Evolutionary conservation across 1,139 yeast genomes (phyloP), one percentile per base, ranked within the genome.

Genomic region (Arxiozyma slooffiae): DNA sequence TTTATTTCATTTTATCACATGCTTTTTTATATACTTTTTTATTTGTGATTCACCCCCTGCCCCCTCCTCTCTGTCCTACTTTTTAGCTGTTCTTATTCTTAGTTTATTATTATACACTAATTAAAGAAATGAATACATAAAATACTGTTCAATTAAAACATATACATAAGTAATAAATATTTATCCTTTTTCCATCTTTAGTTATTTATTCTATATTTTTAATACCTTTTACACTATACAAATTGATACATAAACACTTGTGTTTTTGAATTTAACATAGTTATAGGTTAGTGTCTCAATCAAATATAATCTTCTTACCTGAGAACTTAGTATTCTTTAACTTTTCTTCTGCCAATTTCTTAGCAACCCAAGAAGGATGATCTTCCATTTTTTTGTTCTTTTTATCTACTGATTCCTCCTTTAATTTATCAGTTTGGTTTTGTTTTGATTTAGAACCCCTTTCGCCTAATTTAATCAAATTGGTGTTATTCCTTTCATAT

Each of bases 361-460:
- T 84, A 20, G 98, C 98, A 60, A 81, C 82, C 98, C 98, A 92
- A 2, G 98, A 92, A 18, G 98, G 98, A 77, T 92, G 98, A 52
- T 87, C 65, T 18, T 72, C 60, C 24, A 43, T 24, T 8, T 16
- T 36, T 20, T 50, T 48, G 18, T 11, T 30, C 14, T 30, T 30
- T 11, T 30, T 8, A 6, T 30, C 36, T 1, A 14, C 36, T 30
- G 36, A 14, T 30, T 30, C 36, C 3, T 6, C 36, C 6, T 30
- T 26, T 18, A 44, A 23, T 37, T 40, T 37, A 17, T 17, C 56
- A 46, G 11, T 50, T 53, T 23, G 50, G 37, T 17, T 42, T 40
- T 7, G 55, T 44, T 26, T 39, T 7, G 40, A 38, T 24, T 40
- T 48, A 4, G 51, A 26, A 24, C 46, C 51, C 57, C 59, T 50